Evolutionary conservation across 2,329 filamentous ascomycete species (phyloP).

Genomic region (Xylaria sp.): DNA sequence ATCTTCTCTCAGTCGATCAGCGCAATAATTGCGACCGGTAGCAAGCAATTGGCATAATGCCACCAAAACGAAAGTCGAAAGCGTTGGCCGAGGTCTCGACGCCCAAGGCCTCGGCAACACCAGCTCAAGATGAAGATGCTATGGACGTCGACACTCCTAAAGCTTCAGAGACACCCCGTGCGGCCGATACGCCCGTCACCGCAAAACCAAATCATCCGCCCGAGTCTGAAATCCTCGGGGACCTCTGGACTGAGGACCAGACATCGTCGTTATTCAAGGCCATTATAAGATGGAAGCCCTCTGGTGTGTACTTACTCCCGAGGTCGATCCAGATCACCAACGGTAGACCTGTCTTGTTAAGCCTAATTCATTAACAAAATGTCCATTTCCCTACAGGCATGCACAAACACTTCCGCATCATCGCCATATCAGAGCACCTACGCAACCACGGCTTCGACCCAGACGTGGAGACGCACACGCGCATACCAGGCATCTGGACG

Average conservation of each 20-base stretch:
- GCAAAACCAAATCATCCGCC: slow-evolving; percentile 53
- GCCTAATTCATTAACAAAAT: slow-evolving; percentile 9
- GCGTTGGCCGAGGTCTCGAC: slow-evolving; percentile 66
- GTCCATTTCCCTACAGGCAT: slow-evolving; percentile 66
- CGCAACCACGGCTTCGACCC: slow-evolving; percentile 83
- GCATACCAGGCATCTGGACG: slow-evolving; percentile 90
- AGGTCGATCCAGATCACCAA: no score
- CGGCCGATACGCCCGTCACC: slow-evolving; percentile 52
- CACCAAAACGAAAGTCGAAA: slow-evolving; percentile 76
- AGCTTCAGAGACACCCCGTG: slow-evolving; percentile 62
- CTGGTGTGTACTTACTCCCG: slow-evolving; percentile 64
- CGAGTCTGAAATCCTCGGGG: slow-evolving; percentile 60
- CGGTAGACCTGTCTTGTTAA: no score
- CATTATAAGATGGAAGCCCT: slow-evolving; percentile 95
- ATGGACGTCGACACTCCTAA: slow-evolving; percentile 70
- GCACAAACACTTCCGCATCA: slow-evolving; percentile 94
- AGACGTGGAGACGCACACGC: slow-evolving; percentile 78
- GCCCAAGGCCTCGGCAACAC: slow-evolving; percentile 59
- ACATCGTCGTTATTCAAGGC: slow-evolving; percentile 92
- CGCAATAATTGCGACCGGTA: background rate
- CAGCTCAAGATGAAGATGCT: slow-evolving; percentile 66
- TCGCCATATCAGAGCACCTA: slow-evolving; percentile 83
- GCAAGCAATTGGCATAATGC: slow-evolving; percentile 61
- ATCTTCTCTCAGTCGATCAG: background rate
- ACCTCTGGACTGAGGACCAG: slow-evolving; percentile 95